Conservation (phyloP, 805 yeast species). For the Pichia occidentalis region DNA sequence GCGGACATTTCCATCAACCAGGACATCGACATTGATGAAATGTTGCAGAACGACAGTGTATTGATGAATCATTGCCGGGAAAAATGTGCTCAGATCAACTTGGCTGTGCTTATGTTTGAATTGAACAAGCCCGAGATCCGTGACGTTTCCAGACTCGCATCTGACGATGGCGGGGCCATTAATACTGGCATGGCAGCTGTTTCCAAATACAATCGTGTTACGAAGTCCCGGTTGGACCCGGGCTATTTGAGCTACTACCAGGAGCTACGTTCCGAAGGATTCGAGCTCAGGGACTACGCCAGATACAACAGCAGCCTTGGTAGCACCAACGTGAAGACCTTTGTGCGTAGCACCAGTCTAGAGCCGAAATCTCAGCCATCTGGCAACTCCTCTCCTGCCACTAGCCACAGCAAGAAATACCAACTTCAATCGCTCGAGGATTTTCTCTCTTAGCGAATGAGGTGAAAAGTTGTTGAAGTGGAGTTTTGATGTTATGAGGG, state of each 20-base stretch:
- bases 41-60: slow-evolving; percentile 12
- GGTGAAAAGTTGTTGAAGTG: no score
- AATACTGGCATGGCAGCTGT: neutral
- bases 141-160: no score
- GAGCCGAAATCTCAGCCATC: neutral
- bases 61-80: slow-evolving; percentile 12
- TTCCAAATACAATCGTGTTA: slow-evolving; percentile 14
- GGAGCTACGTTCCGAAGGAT: slow-evolving; percentile 28
- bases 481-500: no score
- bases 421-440: slow-evolving; percentile 80
- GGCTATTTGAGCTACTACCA: slow-evolving; percentile 23
- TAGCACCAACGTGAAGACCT: no score
- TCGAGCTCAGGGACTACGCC: slow-evolving; percentile 35
- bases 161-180: neutral
- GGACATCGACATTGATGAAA: slow-evolving; percentile 16
- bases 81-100: slow-evolving; percentile 25
- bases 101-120: slow-evolving; percentile 27
- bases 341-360: neutral
- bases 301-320: slow-evolving; percentile 24
- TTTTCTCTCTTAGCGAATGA: no score
- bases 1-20: slow-evolving; percentile 14
- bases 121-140: slow-evolving; percentile 22
- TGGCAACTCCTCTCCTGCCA: neutral
- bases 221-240: slow-evolving; percentile 18
- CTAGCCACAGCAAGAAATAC: slow-evolving; percentile 32